Evolutionary conservation across 129 eudicot species (phyloP), one percentile per base, ranked within the genome.

Genomic region (Gnaphalium uliginosum): DNA sequence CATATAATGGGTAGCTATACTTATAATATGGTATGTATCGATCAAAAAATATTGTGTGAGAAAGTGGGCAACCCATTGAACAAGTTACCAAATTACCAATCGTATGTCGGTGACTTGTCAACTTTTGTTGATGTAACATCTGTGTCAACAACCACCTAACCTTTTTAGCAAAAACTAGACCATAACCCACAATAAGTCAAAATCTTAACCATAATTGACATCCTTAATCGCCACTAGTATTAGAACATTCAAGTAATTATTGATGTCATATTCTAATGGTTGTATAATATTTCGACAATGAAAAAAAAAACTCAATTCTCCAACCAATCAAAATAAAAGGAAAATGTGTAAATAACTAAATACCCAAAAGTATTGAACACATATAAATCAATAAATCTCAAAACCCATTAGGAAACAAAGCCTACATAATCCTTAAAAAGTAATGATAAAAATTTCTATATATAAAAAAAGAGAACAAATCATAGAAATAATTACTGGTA

Each of bases 391-490:
- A 56, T 19, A 56, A 56, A 19, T 14, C 62, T 57, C 62, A 21
- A 46, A 43, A 57, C 23, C 23, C 62, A 19, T 57, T 57, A 4
- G 3, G 5, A 57, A 46, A 57, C 62, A 57, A 21, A 21, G 25
- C 62, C 62, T 57, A 57, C 23, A 6, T 21, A 57, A 6, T 22
- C 27, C 13, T 21, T 21, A 57, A 29, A 27, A 5, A 29, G 64
- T 71, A 69, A 78, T 32, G 8, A 71, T 50, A 78, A 78, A 71
- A 21, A 66, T 35, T 66, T n/a, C n/a, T n/a, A n/a, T n/a, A 59
- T 67, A 66, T 76, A 27, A 71, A 53, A 13, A 46, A 46, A 11
- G 18, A 14, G 17, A 46, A 46, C 53, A 46, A 46, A 46, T 46
- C 5, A 46, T 46, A 46, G 6, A 46, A 46, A 46, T 39, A 75